A percentile compares a stretch with the other conserved stretches of the same genome.
Evolutionary conservation across 768 basidiomycete genomes (phyloP).

Genomic region (Pleurotus pulmonarius): DNA sequence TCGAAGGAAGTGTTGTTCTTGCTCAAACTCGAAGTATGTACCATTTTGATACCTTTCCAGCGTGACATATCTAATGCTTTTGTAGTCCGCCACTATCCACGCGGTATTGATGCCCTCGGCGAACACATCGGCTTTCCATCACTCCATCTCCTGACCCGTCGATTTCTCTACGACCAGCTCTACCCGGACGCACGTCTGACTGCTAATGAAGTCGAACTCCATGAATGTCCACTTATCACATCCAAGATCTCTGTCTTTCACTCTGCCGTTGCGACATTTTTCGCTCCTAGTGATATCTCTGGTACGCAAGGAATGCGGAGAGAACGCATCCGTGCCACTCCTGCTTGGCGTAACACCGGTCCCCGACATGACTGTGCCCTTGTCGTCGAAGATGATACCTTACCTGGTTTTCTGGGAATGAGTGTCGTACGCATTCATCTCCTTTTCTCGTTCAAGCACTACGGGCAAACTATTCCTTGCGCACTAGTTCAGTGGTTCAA

Average conservation of each 20-base stretch:
- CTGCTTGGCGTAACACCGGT: slow-evolving; percentile 17
- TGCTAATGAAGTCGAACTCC: neutral
- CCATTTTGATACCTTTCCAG: neutral
- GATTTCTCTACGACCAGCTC: slow-evolving; percentile 22
- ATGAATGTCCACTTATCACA: neutral
- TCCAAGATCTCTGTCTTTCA: slow-evolving; percentile 7
- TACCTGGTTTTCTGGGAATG: slow-evolving; percentile 17
- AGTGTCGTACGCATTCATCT: slow-evolving; percentile 17
- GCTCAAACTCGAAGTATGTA: neutral
- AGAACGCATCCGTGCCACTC: slow-evolving; percentile 19
- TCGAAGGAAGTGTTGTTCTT: neutral
- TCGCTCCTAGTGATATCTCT: slow-evolving; percentile 23
- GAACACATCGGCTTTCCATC: slow-evolving; percentile 12
- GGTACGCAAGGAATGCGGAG: slow-evolving; percentile 23
- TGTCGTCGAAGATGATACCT: slow-evolving; percentile 11
- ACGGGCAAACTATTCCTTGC: slow-evolving; percentile 16
- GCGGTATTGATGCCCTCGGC: slow-evolving; percentile 10
- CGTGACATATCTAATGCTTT: slow-evolving; percentile 23
- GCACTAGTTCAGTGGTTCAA: slow-evolving; percentile 25
- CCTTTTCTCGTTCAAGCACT: slow-evolving; percentile 20
- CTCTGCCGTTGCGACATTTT: slow-evolving; percentile 16
- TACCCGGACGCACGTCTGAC: slow-evolving; percentile 9
- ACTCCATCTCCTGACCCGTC: slow-evolving; percentile 17
- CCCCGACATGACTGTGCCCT: slow-evolving; percentile 20
- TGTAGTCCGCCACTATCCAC: slow-evolving; percentile 16